phyloP scores from a whole-genome alignment of 1,284 basidiomycete genomes.

The Ustilago hordei region DNA sequence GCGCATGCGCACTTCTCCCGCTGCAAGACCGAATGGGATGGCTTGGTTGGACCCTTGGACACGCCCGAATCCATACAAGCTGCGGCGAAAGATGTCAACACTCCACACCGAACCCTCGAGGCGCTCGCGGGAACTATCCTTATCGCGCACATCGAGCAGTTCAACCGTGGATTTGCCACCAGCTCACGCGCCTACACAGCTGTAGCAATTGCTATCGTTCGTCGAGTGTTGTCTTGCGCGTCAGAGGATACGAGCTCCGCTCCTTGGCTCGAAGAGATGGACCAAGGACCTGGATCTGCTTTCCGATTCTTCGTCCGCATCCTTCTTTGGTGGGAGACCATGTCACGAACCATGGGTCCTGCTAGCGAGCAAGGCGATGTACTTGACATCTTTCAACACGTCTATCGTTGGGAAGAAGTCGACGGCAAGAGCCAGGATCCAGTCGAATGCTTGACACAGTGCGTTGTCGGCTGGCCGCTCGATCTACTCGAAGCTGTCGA shows the following conservation, averaged over 20 bases:
- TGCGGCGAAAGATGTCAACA: conserved; percentile 4
- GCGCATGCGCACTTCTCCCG: conserved; percentile 27
- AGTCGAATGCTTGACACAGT: conserved; percentile 23
- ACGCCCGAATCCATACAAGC: neutral
- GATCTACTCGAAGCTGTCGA: conserved; percentile 37
- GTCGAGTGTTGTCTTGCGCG: neutral
- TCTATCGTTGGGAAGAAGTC: conserved; percentile 23
- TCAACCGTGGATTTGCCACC: conserved; percentile 24
- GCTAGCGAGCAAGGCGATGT: conserved; percentile 18
- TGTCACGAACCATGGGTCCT: conserved; percentile 31
- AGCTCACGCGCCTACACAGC: conserved; percentile 13
- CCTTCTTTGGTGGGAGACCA: conserved; percentile 37
- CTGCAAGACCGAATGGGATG: conserved; percentile 22
- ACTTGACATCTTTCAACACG: conserved; percentile 13
- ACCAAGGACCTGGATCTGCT: conserved; percentile 23
- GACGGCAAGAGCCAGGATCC: conserved; percentile 5
- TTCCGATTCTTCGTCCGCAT: conserved; percentile 33
- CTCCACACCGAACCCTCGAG: conserved; percentile 18
- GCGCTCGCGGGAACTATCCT: conserved; percentile 29
- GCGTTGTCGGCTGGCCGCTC: conserved; percentile 34
- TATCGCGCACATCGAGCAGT: conserved; percentile 35
- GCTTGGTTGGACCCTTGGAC: conserved; percentile 1
- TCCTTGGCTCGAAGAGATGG: neutral
- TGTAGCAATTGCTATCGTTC: conserved; percentile 9
- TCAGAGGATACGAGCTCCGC: neutral